Evolutionary conservation across 1,284 basidiomycete species (phyloP), one percentile per base, ranked within the genome.

Genomic region (Veloboletus limbatus): DNA sequence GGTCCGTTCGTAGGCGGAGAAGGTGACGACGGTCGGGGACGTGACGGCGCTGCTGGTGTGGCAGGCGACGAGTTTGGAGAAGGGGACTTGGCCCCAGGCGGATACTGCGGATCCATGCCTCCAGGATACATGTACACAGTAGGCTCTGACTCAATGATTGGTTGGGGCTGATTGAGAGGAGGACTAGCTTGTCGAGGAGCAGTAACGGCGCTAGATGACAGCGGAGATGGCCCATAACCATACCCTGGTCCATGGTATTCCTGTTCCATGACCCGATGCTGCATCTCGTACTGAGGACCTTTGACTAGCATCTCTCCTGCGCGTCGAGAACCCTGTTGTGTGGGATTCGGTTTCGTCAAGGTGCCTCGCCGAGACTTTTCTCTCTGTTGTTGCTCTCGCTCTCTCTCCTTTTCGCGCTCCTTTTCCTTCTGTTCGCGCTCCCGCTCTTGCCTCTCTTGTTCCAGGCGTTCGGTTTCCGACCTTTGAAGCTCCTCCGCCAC

Each of bases 251-350:
- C 58, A 32, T 65, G 62, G 53, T 88, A 88, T 57, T 95, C 92
- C 58, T 92, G 86, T 62, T 94, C 89, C 76, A 97, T 90, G 50
- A 86, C 89, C 17, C 88, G 83, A 64, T 92, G 89, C 65, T 97
- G 94, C 78, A 90, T 85, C 56, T 94, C 93, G 63, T 96, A 97
- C 59, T 91, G 88, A 18, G 93, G 91, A 8, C 89, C 85, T 53
- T 85, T 82, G 53, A 97, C 82, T 4, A 92, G 83, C 69, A 82
- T 90, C 69, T 97, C 95, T 17, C 88, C 89, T 31, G 83, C 75
- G 37, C 91, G 78, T 42, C 73, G 71, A n/a, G 71, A 69, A 28
- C 68, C 73, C 21, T 66, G 61, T 33, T 66, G 62, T 13, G 70
- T 62, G 24, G 71, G 67, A 43, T 72, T 67, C 16, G 71, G 61